These are phyloP conservation scores for Oropetium thomaeum DNA, from an alignment of 176 grass and related monocot genomes.

Conservation along the genomic window DNA sequence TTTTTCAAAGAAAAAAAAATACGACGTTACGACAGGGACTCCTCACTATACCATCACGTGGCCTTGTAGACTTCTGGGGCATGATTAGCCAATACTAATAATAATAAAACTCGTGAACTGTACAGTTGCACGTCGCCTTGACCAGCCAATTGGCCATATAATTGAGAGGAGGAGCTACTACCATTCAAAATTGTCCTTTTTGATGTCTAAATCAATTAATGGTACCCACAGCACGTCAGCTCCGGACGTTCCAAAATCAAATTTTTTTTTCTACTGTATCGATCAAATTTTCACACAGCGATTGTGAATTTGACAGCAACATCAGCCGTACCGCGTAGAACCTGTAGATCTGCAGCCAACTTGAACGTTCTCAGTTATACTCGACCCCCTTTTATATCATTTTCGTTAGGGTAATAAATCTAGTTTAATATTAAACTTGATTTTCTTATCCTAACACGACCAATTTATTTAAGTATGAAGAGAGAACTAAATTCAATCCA, in stretches of 20 bases:
- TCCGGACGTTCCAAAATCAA: background rate
- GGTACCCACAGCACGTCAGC: background rate
- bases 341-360: too few species aligned
- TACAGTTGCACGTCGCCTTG: background rate
- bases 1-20: slow-evolving; percentile 19
- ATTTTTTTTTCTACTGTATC: background rate
- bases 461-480: too few species aligned
- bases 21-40: background rate
- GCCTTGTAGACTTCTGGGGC: background rate
- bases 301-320: background rate
- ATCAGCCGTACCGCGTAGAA: background rate
- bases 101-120: slow-evolving; percentile 20
- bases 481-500: background rate
- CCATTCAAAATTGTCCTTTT: slow-evolving; percentile 42
- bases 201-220: slow-evolving; percentile 36
- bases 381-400: too few species aligned
- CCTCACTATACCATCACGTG: slow-evolving; percentile 18
- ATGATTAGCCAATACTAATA: slow-evolving; percentile 33
- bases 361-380: too few species aligned
- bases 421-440: too few species aligned
- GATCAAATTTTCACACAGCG: background rate
- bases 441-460: too few species aligned
- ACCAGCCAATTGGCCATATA: slow-evolving; percentile 12
- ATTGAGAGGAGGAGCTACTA: slow-evolving; percentile 13
- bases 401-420: too few species aligned